phyloP scores from a whole-genome alignment of 164 flowering plant species.

The Brasenia schreberi region DNA sequence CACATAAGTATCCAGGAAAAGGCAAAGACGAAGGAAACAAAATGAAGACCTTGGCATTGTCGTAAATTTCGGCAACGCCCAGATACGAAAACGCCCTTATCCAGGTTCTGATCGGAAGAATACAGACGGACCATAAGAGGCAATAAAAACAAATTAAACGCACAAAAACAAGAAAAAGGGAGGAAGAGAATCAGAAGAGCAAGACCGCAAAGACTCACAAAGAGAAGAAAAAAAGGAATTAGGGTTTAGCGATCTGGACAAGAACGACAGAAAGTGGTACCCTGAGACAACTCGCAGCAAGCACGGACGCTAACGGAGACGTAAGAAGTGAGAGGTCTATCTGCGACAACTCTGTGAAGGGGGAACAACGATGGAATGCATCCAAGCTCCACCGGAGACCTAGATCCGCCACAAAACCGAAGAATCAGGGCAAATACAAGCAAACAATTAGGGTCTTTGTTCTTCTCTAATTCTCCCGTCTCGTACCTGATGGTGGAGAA shows the following conservation, averaged over 20 bases:
- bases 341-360: slow-evolving; percentile 27
- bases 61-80: not conserved
- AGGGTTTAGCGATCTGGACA: slow-evolving; percentile 85
- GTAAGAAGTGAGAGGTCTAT: slow-evolving; percentile 49
- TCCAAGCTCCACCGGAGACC: slow-evolving; percentile 65
- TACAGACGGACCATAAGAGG: not conserved
- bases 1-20: not conserved
- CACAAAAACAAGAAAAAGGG: slow-evolving; percentile 22
- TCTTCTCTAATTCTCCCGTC: not conserved
- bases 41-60: not conserved
- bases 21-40: not conserved
- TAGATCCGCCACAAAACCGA: slow-evolving; percentile 4
- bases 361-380: slow-evolving; percentile 65
- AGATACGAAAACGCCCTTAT: not conserved
- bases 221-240: slow-evolving; percentile 24
- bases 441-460: not conserved
- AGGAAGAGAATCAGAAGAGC: not conserved
- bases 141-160: not conserved
- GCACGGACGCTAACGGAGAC: slow-evolving; percentile 49
- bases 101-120: not conserved
- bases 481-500: slow-evolving; percentile 7
- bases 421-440: not conserved
- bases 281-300: slow-evolving; percentile 81
- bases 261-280: slow-evolving; percentile 80
- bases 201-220: slow-evolving; percentile 52